Evolutionary conservation across 257 asterid species (phyloP).

Genomic region (Plantago elongata): DNA sequence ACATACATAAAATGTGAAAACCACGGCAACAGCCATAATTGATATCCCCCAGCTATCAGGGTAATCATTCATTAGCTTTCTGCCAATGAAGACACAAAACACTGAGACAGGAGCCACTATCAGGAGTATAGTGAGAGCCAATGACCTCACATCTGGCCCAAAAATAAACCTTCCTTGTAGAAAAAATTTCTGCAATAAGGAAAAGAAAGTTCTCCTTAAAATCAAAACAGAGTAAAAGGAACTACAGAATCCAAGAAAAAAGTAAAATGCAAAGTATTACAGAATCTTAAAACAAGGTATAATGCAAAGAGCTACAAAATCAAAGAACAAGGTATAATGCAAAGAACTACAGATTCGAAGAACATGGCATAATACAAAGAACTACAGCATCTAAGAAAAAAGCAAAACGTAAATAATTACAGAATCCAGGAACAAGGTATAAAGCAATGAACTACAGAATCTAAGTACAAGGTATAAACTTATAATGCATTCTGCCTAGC

Average conservation of each 20-base stretch:
- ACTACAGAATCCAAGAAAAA: background rate
- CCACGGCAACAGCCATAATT: slow-evolving; percentile 62
- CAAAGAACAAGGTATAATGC: no score
- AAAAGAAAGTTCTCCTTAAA: slow-evolving; percentile 13
- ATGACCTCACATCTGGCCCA: slow-evolving; percentile 93
- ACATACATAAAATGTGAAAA: slow-evolving; percentile 71
- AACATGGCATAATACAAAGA: no score
- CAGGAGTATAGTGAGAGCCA: slow-evolving; percentile 79
- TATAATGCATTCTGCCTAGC: no score
- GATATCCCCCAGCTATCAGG: slow-evolving; percentile 61
- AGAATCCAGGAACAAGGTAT: no score
- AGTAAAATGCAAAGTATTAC: no score
- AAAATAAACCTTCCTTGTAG: slow-evolving; percentile 88
- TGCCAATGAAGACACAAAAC: slow-evolving; percentile 85
- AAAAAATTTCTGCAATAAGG: slow-evolving; percentile 63
- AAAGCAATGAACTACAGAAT: no score
- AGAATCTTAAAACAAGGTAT: no score
- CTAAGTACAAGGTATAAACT: no score
- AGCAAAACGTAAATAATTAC: no score
- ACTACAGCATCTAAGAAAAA: no score
- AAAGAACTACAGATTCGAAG: no score
- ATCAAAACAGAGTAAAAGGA: background rate
- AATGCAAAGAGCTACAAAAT: no score
- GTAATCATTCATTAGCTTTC: slow-evolving; percentile 72
- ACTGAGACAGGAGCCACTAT: slow-evolving; percentile 76